Evolutionary conservation across 352 stramenopile species (phyloP).

Genomic region (Pythium periplocum): DNA sequence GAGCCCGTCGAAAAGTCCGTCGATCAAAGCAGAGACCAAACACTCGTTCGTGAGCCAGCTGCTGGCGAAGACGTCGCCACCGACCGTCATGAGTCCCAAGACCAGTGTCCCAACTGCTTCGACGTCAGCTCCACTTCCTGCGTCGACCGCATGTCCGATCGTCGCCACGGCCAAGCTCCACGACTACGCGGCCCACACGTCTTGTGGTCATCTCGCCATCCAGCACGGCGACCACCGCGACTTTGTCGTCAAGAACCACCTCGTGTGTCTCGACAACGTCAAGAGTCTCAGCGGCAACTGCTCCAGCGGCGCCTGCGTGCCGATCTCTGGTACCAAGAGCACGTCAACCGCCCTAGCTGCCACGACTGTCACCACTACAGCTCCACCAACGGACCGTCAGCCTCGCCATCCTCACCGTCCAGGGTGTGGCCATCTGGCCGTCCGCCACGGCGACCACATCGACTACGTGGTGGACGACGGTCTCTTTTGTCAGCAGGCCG

Average conservation of each 20-base stretch:
- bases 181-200: slow-evolving; percentile 55
- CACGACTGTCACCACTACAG: not conserved
- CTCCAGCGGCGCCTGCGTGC: slow-evolving; percentile 11
- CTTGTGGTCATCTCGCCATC: slow-evolving; percentile 71
- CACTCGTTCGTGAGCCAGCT: too few relatives aligned
- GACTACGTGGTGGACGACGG: slow-evolving; percentile 83
- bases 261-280: slow-evolving; percentile 73
- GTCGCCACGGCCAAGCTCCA: slow-evolving; percentile 32
- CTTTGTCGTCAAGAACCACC: slow-evolving; percentile 79
- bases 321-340: slow-evolving; percentile 3
- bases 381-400: not conserved
- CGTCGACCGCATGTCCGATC: slow-evolving; percentile 7
- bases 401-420: slow-evolving; percentile 48
- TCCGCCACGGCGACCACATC: slow-evolving; percentile 76
- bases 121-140: too few relatives aligned
- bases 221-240: slow-evolving; percentile 74
- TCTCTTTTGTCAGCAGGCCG: slow-evolving; percentile 64
- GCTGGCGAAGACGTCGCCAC: too few relatives aligned
- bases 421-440: slow-evolving; percentile 62
- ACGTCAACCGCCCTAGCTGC: slow-evolving; percentile 1
- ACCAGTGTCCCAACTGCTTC: too few relatives aligned
- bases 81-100: too few relatives aligned
- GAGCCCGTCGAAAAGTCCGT: too few relatives aligned
- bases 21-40: too few relatives aligned
- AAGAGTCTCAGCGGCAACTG: slow-evolving; percentile 35